These are phyloP conservation scores for Mycena leptocephala DNA, from an alignment of 768 basidiomycete species.

Conservation along the genomic window DNA sequence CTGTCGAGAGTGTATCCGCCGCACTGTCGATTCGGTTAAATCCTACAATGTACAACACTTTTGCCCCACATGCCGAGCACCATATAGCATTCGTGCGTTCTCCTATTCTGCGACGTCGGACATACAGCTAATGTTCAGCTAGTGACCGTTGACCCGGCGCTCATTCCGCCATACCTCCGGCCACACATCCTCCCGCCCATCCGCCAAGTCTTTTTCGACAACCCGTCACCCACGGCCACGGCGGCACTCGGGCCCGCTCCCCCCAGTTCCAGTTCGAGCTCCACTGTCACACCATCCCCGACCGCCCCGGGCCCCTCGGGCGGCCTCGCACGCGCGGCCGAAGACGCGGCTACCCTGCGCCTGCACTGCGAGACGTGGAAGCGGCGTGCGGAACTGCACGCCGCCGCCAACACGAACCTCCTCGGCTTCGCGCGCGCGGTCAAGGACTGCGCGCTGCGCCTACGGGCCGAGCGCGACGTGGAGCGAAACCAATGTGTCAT, in stretches of 20 bases:
- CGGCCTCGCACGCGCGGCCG: constrained; percentile 45
- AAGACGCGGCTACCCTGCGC: no score
- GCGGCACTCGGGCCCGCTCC: constrained; percentile 27
- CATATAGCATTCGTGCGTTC: neutral
- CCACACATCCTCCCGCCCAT: constrained; percentile 58
- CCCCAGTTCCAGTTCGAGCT: neutral
- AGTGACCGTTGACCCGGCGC: neutral
- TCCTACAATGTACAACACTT: neutral
- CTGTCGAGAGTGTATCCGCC: no score
- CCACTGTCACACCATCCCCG: neutral
- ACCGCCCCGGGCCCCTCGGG: constrained; percentile 25
- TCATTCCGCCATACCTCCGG: neutral
- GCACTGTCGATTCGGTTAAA: no score
- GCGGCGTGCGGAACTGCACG: no score
- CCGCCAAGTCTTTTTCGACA: constrained; percentile 69
- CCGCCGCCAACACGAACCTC: no score
- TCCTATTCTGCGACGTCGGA: neutral
- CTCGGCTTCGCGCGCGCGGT: constrained; percentile 60
- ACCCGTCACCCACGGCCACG: constrained; percentile 9
- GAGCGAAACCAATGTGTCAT: constrained; percentile 4
- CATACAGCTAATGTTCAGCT: neutral
- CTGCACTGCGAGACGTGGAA: no score
- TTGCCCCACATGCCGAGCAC: neutral
- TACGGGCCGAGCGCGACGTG: constrained; percentile 24
- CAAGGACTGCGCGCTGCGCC: constrained; percentile 34